Evolutionary conservation across 2,329 filamentous ascomycete species (phyloP).

Genomic region (Stemphylium vesicarium): DNA sequence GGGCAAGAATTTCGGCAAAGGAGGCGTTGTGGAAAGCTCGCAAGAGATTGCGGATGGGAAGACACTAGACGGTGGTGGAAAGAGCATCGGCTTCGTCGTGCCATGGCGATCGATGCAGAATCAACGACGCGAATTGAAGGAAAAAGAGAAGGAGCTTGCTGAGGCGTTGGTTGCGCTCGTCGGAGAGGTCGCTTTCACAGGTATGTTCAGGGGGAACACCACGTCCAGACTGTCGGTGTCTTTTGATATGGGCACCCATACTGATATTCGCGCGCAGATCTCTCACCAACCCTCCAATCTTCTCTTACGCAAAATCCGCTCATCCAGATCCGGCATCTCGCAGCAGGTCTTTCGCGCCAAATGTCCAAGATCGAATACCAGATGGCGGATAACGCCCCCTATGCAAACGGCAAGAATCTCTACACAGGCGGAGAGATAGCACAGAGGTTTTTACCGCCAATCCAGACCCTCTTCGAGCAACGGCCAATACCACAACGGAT

Average conservation of each 20-base stretch:
- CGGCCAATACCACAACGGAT: conserved; percentile 40
- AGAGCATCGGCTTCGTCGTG: conserved; percentile 45
- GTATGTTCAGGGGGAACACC: conserved; percentile 18
- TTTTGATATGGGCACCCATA: neutral
- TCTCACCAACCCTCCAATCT: conserved; percentile 36
- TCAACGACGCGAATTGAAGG: conserved; percentile 38
- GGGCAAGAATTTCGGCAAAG: conserved; percentile 26
- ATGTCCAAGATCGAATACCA: conserved; percentile 44
- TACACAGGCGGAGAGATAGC: conserved; percentile 43
- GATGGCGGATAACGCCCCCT: conserved; percentile 45
- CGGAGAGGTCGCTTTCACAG: conserved; percentile 44
- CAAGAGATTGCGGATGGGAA: conserved; percentile 30
- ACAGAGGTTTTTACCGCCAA: conserved; percentile 40
- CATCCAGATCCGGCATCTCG: conserved; percentile 44
- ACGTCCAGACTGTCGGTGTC: neutral
- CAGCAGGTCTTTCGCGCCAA: conserved; percentile 43
- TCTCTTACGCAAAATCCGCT: conserved; percentile 42
- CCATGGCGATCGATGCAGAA: conserved; percentile 47
- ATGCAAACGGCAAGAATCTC: conserved; percentile 40
- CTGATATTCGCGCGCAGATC: conserved; percentile 27
- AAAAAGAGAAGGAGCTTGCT: conserved; percentile 44
- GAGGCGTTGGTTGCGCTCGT: conserved; percentile 43
- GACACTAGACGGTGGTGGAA: conserved; percentile 27
- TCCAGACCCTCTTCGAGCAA: conserved; percentile 41
- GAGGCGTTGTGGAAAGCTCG: conserved; percentile 18